These are phyloP conservation scores for Lenwebbia sp. DNA, from an alignment of 345 rosid species.

Conservation along the genomic window DNA sequence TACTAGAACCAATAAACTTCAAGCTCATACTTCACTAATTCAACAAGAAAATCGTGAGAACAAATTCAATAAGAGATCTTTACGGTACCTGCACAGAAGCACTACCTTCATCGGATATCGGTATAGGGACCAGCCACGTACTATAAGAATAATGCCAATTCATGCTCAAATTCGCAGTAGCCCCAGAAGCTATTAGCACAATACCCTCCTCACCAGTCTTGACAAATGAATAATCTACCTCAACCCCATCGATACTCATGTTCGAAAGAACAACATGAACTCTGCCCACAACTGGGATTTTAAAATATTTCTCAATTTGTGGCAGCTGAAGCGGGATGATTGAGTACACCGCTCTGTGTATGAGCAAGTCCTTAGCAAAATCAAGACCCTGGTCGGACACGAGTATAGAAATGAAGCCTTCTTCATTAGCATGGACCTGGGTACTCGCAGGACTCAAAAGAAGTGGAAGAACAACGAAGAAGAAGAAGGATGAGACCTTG, in stretches of 20 bases:
- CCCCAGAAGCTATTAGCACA: constrained; percentile 38
- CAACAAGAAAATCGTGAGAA: background rate
- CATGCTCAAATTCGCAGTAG: constrained; percentile 57
- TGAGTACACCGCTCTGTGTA: constrained; percentile 40
- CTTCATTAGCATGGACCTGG: constrained; percentile 24
- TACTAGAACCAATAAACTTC: background rate
- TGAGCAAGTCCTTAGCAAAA: constrained; percentile 44
- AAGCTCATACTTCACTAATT: background rate
- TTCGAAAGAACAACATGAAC: constrained; percentile 40
- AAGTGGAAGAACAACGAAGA: constrained; percentile 12
- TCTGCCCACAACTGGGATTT: constrained; percentile 54
- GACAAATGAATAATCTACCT: constrained; percentile 33
- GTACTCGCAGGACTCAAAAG: constrained; percentile 19
- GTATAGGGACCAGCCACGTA: constrained; percentile 33
- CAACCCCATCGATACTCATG: constrained; percentile 30
- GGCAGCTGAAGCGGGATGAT: constrained; percentile 52
- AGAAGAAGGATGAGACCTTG: background rate
- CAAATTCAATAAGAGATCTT: background rate
- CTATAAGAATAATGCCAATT: constrained; percentile 61
- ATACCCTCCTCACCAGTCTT: constrained; percentile 41
- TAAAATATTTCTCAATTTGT: constrained; percentile 36
- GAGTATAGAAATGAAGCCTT: constrained; percentile 37
- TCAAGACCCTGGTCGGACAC: constrained; percentile 50
- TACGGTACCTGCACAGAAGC: constrained; percentile 47
- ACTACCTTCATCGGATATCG: constrained; percentile 49